These are phyloP conservation scores for Cyphellophora europaea DNA, from an alignment of 2,329 filamentous ascomycete species.

Conservation along the genomic window DNA sequence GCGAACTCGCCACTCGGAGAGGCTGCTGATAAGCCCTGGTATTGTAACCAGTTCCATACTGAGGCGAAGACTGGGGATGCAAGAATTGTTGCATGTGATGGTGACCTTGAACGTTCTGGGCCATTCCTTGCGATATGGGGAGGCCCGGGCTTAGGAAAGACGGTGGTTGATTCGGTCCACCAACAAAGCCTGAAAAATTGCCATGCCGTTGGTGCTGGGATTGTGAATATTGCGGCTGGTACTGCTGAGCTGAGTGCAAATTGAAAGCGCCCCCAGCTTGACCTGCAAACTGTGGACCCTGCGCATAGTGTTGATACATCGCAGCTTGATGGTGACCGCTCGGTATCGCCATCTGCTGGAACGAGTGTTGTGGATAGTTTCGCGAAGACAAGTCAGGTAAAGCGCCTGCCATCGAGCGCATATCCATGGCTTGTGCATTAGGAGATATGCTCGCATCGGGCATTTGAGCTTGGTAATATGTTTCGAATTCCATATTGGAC, in stretches of 20 bases:
- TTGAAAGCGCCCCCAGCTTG: slow-evolving; percentile 15
- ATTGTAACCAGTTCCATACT: no score
- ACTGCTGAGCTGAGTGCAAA: slow-evolving; percentile 14
- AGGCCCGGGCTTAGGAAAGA: background rate
- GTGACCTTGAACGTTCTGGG: slow-evolving; percentile 1
- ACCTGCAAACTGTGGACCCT: slow-evolving; percentile 18
- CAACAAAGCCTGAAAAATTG: no score
- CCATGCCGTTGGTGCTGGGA: no score
- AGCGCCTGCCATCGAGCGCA: slow-evolving; percentile 19
- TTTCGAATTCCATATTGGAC: slow-evolving; percentile 13
- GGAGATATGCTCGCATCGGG: background rate
- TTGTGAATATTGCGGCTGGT: slow-evolving; percentile 16
- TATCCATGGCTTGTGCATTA: slow-evolving; percentile 14
- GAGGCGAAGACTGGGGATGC: no score
- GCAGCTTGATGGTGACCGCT: slow-evolving; percentile 8
- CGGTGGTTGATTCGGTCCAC: background rate
- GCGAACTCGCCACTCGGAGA: no score
- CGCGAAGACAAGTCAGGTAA: slow-evolving; percentile 18
- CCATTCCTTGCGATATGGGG: slow-evolving; percentile 1
- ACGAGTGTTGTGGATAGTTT: slow-evolving; percentile 16
- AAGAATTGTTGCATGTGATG: slow-evolving; percentile 7
- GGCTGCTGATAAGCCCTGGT: no score
- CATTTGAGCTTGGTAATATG: slow-evolving; percentile 14
- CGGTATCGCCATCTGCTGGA: slow-evolving; percentile 11
- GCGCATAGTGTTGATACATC: slow-evolving; percentile 19